phyloP scores from a whole-genome alignment of 306 rosid genomes.

The Alnus glutinosa region DNA sequence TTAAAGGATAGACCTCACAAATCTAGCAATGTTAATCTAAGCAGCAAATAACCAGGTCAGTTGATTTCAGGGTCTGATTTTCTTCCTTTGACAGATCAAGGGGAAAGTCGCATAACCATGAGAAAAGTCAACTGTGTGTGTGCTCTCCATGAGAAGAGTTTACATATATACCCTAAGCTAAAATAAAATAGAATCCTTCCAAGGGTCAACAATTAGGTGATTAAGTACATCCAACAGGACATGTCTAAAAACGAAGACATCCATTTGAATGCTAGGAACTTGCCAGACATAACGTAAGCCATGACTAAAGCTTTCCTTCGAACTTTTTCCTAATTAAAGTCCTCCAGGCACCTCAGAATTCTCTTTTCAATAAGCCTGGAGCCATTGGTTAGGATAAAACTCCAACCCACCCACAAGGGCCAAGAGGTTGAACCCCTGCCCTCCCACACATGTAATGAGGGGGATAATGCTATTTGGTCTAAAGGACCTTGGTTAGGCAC shows the following conservation, averaged over 20 bases:
- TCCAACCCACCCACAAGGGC: neutral
- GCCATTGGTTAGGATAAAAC: neutral
- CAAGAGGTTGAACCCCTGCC: neutral
- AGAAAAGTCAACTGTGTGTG: no score
- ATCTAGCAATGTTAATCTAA: no score
- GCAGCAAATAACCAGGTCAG: no score
- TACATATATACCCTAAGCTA: neutral
- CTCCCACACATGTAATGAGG: neutral
- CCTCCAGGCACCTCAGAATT: neutral
- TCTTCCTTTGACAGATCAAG: neutral
- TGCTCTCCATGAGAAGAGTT: neutral
- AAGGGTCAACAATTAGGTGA: neutral
- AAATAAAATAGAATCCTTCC: neutral
- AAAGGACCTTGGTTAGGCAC: neutral
- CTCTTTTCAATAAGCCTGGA: neutral
- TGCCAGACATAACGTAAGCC: neutral
- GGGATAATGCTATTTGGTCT: neutral
- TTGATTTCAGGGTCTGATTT: no score
- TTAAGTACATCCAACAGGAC: neutral
- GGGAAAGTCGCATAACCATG: neutral
- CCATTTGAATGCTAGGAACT: neutral
- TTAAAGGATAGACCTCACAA: no score
- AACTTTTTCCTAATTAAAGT: neutral
- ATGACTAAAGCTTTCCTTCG: neutral
- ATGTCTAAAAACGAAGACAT: neutral